phyloP scores from a whole-genome alignment of 1,284 basidiomycete species.

The Moniliophthora roreri region DNA sequence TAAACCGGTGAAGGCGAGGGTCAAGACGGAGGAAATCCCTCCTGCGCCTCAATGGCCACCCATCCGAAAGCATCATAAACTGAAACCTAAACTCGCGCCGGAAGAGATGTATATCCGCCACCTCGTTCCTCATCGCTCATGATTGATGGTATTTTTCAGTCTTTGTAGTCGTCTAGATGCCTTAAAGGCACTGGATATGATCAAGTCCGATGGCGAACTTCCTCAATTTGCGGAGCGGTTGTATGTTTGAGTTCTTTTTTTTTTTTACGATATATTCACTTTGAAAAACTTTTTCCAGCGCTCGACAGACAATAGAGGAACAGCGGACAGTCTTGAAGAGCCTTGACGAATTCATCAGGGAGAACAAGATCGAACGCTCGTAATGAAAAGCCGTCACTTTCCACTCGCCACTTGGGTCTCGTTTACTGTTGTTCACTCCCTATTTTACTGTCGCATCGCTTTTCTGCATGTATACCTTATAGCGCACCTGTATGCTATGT shows the following conservation, averaged over 20 bases:
- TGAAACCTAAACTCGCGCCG: slow-evolving; percentile 42
- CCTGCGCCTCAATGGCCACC: slow-evolving; percentile 63
- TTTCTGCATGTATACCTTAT: too few relatives aligned
- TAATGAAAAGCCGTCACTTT: too few relatives aligned
- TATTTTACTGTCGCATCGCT: too few relatives aligned
- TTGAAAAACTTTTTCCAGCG: slow-evolving; percentile 28
- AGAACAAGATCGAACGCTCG: too few relatives aligned
- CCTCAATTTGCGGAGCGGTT: slow-evolving; percentile 61
- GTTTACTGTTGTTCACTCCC: too few relatives aligned
- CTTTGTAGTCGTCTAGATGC: neutral
- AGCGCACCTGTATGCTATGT: too few relatives aligned
- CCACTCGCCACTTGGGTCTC: too few relatives aligned
- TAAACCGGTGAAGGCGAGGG: slow-evolving; percentile 11
- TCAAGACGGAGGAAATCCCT: slow-evolving; percentile 21
- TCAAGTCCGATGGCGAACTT: slow-evolving; percentile 48
- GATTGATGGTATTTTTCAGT: neutral
- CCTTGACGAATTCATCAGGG: too few relatives aligned
- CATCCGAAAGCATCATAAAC: slow-evolving; percentile 54
- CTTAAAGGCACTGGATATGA: slow-evolving; percentile 27
- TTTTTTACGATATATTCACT: neutral
- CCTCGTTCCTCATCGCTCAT: neutral
- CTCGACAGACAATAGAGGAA: too few relatives aligned
- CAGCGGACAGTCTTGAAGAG: too few relatives aligned
- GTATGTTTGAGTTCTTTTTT: slow-evolving; percentile 41
- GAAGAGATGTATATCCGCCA: slow-evolving; percentile 46